A percentile compares a stretch with the other conserved stretches of the same genome.
Evolutionary conservation across 192 early-diverging fungal species (phyloP).

Genomic region (Backusella circina): DNA sequence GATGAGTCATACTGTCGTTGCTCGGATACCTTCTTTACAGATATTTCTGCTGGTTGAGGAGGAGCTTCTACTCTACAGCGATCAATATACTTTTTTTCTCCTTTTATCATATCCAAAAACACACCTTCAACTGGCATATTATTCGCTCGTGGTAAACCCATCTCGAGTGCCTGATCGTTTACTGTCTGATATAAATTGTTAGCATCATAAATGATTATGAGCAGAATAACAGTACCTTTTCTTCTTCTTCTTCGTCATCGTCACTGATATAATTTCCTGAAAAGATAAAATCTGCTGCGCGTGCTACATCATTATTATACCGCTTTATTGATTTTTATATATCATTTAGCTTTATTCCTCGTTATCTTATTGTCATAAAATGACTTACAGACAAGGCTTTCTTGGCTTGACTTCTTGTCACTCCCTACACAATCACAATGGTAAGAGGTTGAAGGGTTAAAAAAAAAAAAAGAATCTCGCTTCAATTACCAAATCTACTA

Average conservation of each 20-base stretch:
- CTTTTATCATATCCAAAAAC: background rate
- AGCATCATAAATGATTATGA: background rate
- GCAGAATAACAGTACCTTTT: background rate
- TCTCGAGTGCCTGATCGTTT: background rate
- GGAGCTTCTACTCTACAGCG: background rate
- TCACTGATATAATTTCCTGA: constrained; percentile 22
- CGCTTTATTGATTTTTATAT: constrained; percentile 12
- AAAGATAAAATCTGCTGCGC: constrained; percentile 39
- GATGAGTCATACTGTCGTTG: background rate
- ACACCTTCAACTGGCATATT: background rate
- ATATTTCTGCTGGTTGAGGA: background rate
- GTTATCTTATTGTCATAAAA: background rate
- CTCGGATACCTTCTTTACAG: background rate
- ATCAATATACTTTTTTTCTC: background rate
- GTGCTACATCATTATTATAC: constrained; percentile 36
- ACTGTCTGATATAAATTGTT: background rate
- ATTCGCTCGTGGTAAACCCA: background rate
- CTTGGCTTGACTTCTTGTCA: constrained; percentile 8
- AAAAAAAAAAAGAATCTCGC: background rate
- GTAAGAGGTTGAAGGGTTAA: background rate
- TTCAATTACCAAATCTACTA: constrained; percentile 7
- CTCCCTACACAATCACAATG: constrained; percentile 9
- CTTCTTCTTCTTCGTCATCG: constrained; percentile 14
- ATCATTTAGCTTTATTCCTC: background rate
- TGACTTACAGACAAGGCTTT: constrained; percentile 17